phyloP scores from a whole-genome alignment of 1,139 yeast genomes.

The Yamadazyma triangularis region DNA sequence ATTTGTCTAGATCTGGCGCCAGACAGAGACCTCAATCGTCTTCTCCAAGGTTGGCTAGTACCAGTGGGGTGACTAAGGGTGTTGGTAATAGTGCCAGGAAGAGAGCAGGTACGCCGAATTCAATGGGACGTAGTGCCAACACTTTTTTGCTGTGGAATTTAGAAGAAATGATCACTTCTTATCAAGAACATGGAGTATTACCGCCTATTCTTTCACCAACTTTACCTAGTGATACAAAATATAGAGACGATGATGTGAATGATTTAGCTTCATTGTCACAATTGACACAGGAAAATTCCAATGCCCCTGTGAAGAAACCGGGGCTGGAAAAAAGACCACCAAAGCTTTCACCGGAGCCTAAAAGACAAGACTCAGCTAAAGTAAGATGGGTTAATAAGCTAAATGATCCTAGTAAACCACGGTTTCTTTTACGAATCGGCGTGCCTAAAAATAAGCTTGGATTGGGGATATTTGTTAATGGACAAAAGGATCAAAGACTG shows the following conservation, averaged over 20 bases:
- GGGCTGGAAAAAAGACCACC: too few species aligned
- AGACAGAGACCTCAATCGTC: neutral
- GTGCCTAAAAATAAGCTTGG: conserved; percentile 14
- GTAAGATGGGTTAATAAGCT: conserved; percentile 5
- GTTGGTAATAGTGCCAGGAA: too few species aligned
- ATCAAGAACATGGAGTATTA: conserved; percentile 28
- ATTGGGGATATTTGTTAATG: conserved; percentile 4
- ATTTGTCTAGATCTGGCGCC: too few species aligned
- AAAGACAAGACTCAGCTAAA: conserved; percentile 1
- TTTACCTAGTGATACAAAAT: conserved; percentile 20
- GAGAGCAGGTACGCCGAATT: conserved; percentile 2
- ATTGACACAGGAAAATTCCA: neutral
- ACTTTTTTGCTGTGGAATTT: conserved; percentile 27
- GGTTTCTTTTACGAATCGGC: conserved; percentile 27
- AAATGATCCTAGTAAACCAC: conserved; percentile 18
- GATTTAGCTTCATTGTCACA: neutral
- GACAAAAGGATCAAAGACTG: conserved; percentile 1
- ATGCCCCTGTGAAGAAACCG: neutral
- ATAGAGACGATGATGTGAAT: conserved; percentile 5
- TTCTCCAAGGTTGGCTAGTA: too few species aligned
- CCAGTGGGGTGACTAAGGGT: too few species aligned
- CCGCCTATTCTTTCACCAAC: conserved; percentile 44
- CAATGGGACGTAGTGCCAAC: neutral
- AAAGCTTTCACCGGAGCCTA: too few species aligned
- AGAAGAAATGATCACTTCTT: conserved; percentile 36